Evolutionary conservation across 2,329 filamentous ascomycete species (phyloP).

Genomic region (Xylariaceae sp.): DNA sequence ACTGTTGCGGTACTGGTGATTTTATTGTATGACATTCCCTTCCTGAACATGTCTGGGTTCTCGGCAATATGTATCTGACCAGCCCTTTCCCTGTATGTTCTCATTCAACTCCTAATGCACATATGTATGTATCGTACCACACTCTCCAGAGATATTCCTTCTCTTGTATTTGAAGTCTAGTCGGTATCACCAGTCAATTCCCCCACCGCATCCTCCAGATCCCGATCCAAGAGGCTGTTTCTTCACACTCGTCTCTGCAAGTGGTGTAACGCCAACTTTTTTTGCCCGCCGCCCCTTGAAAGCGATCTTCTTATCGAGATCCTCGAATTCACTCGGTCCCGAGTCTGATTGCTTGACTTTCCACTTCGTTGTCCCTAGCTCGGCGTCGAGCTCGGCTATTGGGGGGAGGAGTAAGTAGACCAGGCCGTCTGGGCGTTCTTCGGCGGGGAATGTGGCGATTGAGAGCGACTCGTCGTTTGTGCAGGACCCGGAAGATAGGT

Average conservation of each 20-base stretch:
- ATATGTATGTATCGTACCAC: no score
- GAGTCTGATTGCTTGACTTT: constrained; percentile 69
- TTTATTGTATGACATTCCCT: no score
- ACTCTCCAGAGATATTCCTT: no score
- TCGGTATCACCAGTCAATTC: no score
- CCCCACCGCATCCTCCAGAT: no score
- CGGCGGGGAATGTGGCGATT: constrained; percentile 76
- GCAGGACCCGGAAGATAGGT: constrained; percentile 69
- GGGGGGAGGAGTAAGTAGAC: constrained; percentile 79
- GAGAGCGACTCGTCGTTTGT: constrained; percentile 70
- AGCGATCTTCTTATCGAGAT: constrained; percentile 44
- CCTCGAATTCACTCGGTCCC: constrained; percentile 35
- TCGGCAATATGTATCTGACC: no score
- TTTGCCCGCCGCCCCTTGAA: constrained; percentile 42
- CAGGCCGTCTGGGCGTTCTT: constrained; percentile 69
- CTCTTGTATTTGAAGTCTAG: no score
- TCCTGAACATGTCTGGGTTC: no score
- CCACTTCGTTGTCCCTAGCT: constrained; percentile 75
- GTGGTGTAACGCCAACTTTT: constrained; percentile 38
- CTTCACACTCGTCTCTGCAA: constrained; percentile 7
- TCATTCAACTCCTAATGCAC: no score
- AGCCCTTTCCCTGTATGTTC: no score
- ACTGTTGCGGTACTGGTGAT: no score
- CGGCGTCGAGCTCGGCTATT: constrained; percentile 72
- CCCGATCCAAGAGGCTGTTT: no score